A percentile compares a stretch with the other conserved stretches of the same genome.
Evolutionary conservation across 371 early-diverging fungal genomes (phyloP).

Genomic region (Blakeslea trispora): DNA sequence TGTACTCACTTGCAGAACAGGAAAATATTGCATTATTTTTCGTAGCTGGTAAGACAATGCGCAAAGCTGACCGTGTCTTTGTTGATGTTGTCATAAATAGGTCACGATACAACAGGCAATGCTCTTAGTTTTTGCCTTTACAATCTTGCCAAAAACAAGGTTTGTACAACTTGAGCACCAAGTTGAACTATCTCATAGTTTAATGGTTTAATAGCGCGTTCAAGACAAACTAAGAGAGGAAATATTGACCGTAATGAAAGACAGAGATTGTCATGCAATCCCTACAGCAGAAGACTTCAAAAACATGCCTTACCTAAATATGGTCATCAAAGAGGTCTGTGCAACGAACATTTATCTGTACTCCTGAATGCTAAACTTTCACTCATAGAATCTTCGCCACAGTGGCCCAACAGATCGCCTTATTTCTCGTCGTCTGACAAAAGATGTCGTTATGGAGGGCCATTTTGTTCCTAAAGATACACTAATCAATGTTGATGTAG

Average conservation of each 20-base stretch:
- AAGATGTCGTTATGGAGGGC: conserved; percentile 29
- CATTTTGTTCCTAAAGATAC: conserved; percentile 49
- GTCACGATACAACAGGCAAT: conserved; percentile 59
- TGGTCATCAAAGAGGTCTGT: conserved; percentile 35
- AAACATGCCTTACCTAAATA: conserved; percentile 47
- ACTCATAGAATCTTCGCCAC: conserved; percentile 40
- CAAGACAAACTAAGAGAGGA: conserved; percentile 53
- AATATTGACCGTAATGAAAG: conserved; percentile 52
- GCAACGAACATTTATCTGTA: not conserved
- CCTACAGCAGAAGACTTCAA: conserved; percentile 48
- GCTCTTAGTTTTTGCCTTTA: conserved; percentile 42
- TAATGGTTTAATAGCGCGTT: conserved; percentile 25
- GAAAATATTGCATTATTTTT: conserved; percentile 18
- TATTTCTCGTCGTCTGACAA: conserved; percentile 20
- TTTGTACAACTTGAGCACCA: conserved; percentile 23
- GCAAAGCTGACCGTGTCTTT: conserved; percentile 26
- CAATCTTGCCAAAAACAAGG: conserved; percentile 45
- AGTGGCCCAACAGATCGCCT: conserved; percentile 32
- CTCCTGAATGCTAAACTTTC: not conserved
- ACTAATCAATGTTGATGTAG: conserved; percentile 32
- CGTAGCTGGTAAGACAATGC: conserved; percentile 14
- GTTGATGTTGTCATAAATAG: too few relatives aligned
- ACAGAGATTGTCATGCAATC: conserved; percentile 32
- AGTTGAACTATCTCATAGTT: not conserved
- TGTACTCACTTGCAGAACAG: not conserved